Base-by-base conservation (phyloP, 768 basidiomycete genomes). In the Russula earlei region DNA sequence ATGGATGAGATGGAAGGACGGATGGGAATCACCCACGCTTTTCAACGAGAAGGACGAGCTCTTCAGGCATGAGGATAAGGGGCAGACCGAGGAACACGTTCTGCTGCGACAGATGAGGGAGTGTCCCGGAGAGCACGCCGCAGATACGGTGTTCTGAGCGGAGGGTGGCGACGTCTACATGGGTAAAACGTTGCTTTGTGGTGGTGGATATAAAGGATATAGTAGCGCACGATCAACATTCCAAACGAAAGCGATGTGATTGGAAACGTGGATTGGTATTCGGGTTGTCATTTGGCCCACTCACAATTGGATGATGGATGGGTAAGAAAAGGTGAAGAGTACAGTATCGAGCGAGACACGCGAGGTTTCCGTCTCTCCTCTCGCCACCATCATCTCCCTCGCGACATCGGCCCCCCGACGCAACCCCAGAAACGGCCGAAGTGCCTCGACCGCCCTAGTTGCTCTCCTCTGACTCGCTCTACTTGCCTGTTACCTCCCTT, bases 21-120 rank as follows among this genome's bases (percentile, higher is more conserved):
- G 17, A 11, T 33, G 10, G 29, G 48, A 34, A 27, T 62, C 76
- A 49, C 56, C 36, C 56, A 91, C 96, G 81, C 58, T 87, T 87
- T 62, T 85, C 78, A 14, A 97, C 80, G 6, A 98, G 81, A 31
- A 94, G 75, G 11, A 89, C 90, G 9, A 85, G 91, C 67, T 98
- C 96, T 69, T 99, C 96, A 0, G 91, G 90, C 70, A 90, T 80
- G 2, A 98, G 74, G 8, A 89, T 73, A 6, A 96, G 74, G 1
- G 96, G 96, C n/a, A 92, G 72, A 7, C 96, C 96, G 33, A 99
- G 75, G 67, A 99, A 99, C 2, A 87, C 81, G 73, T 99, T 99
- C 70, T 99, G 96, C 64, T 97, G 94, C 1, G 92, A 84, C 1
- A 98, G 77, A 66, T 93, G 91, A 2, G 96, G 94, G 14, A 99